Evolutionary conservation across 768 basidiomycete species (phyloP).

Genomic region (Tulasnella sp.): DNA sequence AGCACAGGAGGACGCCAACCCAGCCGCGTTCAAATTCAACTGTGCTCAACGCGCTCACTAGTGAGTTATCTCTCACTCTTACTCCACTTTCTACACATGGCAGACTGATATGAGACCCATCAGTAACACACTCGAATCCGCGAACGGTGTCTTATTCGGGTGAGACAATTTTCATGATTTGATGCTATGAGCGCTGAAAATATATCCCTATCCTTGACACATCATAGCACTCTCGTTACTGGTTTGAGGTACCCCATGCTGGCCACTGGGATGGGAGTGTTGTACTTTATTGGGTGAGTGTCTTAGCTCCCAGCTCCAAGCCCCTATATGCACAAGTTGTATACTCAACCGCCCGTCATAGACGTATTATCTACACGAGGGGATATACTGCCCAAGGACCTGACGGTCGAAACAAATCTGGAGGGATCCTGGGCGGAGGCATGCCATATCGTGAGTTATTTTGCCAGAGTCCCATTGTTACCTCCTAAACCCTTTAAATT

Average conservation of each 20-base stretch:
- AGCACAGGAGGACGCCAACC: conserved; percentile 4
- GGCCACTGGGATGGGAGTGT: not conserved
- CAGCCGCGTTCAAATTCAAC: not conserved
- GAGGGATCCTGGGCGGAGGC: not conserved
- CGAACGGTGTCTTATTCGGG: not conserved
- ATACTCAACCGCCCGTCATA: not conserved
- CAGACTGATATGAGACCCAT: not conserved
- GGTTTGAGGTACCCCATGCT: conserved; percentile 9
- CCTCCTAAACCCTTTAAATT: not conserved
- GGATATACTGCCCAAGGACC: conserved; percentile 1
- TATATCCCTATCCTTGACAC: not conserved
- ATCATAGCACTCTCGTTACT: not conserved
- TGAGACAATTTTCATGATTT: not conserved
- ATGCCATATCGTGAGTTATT: not conserved
- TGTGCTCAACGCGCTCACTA: conserved; percentile 12
- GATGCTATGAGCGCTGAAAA: not conserved
- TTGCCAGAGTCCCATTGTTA: not conserved
- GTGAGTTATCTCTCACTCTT: not conserved
- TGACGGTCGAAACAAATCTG: not conserved
- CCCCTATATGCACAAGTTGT: not conserved
- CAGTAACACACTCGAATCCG: conserved; percentile 12
- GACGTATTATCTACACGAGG: conserved; percentile 6
- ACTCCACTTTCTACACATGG: no score
- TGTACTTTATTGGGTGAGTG: not conserved
- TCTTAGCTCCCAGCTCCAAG: not conserved